Conservation (phyloP, 176 grass and related monocot species). For the Calamus simplicifolius region DNA sequence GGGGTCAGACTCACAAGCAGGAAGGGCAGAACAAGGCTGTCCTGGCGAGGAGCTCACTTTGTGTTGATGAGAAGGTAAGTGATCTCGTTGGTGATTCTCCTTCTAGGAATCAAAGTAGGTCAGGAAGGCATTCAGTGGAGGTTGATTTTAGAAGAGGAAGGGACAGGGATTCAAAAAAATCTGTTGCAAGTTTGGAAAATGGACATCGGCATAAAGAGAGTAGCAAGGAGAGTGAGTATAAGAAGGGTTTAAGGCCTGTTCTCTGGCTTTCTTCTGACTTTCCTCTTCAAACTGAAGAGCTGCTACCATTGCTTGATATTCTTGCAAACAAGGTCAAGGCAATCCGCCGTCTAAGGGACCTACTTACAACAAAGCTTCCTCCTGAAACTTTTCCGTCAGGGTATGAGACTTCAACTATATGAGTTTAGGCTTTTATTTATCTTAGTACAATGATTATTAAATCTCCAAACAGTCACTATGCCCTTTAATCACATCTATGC, state of each 20-base stretch:
- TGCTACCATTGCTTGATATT: slow-evolving; percentile 92
- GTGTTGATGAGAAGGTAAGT: slow-evolving; percentile 81
- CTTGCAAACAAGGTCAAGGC: slow-evolving; percentile 99
- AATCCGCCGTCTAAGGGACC: slow-evolving; percentile 85
- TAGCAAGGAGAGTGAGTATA: slow-evolving; percentile 89
- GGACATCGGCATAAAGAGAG: slow-evolving; percentile 47
- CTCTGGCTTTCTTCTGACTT: slow-evolving; percentile 89
- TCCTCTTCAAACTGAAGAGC: slow-evolving; percentile 80
- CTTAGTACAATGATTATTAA: too few relatives aligned
- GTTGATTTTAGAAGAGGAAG: slow-evolving; percentile 31
- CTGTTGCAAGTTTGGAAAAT: slow-evolving; percentile 34
- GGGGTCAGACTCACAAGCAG: slow-evolving; percentile 30
- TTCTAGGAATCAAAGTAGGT: slow-evolving; percentile 38
- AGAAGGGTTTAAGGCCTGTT: slow-evolving; percentile 84
- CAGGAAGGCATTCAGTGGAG: slow-evolving; percentile 71
- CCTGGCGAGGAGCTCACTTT: slow-evolving; percentile 66
- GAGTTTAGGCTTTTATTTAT: too few relatives aligned
- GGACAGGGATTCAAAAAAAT: slow-evolving; percentile 43
- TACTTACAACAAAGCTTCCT: slow-evolving; percentile 85
- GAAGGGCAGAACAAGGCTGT: slow-evolving; percentile 46
- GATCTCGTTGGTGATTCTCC: slow-evolving; percentile 55
- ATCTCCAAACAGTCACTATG: too few relatives aligned
- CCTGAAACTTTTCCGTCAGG: slow-evolving; percentile 95
- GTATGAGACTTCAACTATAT: slow-evolving; percentile 24
- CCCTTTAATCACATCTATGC: too few relatives aligned